phyloP scores from a whole-genome alignment of 108 stramenopile genomes.

The Cyclotella sp. region DNA sequence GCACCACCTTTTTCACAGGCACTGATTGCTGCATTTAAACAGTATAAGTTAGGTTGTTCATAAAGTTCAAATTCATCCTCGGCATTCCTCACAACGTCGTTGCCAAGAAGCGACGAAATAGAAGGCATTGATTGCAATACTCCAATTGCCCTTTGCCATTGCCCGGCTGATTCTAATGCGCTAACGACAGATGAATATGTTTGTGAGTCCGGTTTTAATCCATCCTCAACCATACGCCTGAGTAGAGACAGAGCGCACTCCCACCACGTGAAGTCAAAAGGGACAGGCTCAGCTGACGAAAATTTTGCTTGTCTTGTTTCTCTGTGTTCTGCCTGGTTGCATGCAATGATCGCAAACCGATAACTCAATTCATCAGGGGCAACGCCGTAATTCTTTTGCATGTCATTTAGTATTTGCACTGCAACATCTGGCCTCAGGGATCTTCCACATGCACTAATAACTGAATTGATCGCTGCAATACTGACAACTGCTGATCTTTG shows the following conservation, averaged over 20 bases:
- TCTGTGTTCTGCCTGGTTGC: slow-evolving; percentile 82
- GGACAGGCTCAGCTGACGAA: slow-evolving; percentile 6
- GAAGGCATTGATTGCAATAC: slow-evolving; percentile 62
- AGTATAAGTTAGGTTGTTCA: slow-evolving; percentile 60
- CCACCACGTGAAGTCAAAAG: slow-evolving; percentile 66
- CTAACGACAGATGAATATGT: slow-evolving; percentile 72
- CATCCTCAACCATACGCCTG: slow-evolving; percentile 73
- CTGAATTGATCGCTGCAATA: slow-evolving; percentile 59
- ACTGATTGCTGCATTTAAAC: slow-evolving; percentile 77
- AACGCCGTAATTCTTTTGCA: slow-evolving; percentile 47
- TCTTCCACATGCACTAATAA: slow-evolving; percentile 73
- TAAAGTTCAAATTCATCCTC: not conserved
- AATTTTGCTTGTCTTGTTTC: too few species aligned
- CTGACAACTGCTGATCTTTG: slow-evolving; percentile 12
- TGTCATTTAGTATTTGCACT: slow-evolving; percentile 64
- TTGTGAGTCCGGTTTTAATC: slow-evolving; percentile 64
- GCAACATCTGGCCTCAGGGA: slow-evolving; percentile 68
- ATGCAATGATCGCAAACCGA: slow-evolving; percentile 73
- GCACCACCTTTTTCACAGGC: slow-evolving; percentile 84
- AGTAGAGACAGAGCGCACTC: slow-evolving; percentile 71
- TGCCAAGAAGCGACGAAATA: slow-evolving; percentile 35
- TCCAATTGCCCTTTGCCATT: slow-evolving; percentile 83
- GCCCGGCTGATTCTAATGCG: slow-evolving; percentile 73
- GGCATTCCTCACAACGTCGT: slow-evolving; percentile 12
- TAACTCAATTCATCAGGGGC: slow-evolving; percentile 60